Conservation (phyloP, 805 yeast genomes). For the Pichia occidentalis region DNA sequence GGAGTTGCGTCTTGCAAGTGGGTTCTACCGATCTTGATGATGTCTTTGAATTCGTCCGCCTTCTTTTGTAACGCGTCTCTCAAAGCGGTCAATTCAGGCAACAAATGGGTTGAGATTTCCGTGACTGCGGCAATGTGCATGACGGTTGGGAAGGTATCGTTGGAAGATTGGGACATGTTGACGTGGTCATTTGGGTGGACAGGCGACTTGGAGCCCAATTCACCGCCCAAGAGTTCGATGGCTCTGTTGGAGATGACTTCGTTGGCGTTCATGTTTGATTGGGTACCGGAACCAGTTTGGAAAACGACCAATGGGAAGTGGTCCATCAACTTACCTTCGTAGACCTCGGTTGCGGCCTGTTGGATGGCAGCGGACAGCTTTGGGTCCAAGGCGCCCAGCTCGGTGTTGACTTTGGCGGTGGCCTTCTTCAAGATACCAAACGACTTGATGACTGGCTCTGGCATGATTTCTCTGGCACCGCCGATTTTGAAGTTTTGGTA, state of each 20-base stretch:
- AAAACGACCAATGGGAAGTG: slow-evolving; percentile 97
- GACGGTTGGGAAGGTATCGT: slow-evolving; percentile 98
- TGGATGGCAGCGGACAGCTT: slow-evolving; percentile 78
- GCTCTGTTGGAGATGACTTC: slow-evolving; percentile 99
- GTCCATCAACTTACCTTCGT: slow-evolving; percentile 82
- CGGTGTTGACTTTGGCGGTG: slow-evolving; percentile 84
- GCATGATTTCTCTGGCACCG: slow-evolving; percentile 84
- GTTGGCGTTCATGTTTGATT: slow-evolving; percentile 97
- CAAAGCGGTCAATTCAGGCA: slow-evolving; percentile 75
- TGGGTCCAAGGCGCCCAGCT: slow-evolving; percentile 78
- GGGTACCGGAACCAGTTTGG: slow-evolving; percentile 99
- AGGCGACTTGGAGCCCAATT: slow-evolving; percentile 83
- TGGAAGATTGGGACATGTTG: slow-evolving; percentile 97
- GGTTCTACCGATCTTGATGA: slow-evolving; percentile 98
- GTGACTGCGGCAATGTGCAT: slow-evolving; percentile 99
- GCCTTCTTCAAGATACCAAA: slow-evolving; percentile 93
- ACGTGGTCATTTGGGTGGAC: slow-evolving; percentile 99
- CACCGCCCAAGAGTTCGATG: slow-evolving; percentile 91
- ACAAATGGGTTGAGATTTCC: slow-evolving; percentile 66
- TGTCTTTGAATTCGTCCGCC: slow-evolving; percentile 75
- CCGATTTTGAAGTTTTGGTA: slow-evolving; percentile 93
- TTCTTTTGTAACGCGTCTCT: slow-evolving; percentile 74
- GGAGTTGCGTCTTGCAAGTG: slow-evolving; percentile 99
- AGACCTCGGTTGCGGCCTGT: slow-evolving; percentile 92
- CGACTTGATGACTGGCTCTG: slow-evolving; percentile 83